phyloP scores from a whole-genome alignment of 2,329 filamentous ascomycete genomes.

The Xylariales sp. region DNA sequence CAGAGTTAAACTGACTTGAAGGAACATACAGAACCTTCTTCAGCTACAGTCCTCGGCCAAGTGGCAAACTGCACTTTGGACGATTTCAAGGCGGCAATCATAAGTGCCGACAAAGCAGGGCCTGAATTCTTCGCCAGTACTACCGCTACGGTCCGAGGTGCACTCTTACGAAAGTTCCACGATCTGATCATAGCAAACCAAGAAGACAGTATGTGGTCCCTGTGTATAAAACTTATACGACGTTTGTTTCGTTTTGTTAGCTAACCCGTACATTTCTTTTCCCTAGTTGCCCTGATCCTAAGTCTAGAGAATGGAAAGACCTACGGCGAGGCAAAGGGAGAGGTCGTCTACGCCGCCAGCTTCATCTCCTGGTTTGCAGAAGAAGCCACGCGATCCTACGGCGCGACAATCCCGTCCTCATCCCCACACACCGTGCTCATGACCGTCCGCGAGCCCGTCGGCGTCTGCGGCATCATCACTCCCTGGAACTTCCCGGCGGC shows the following conservation, averaged over 20 bases:
- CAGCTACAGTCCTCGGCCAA: background rate
- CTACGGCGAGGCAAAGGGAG: slow-evolving; percentile 66
- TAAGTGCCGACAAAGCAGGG: background rate
- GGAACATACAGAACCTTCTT: background rate
- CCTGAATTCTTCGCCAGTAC: background rate
- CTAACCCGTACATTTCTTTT: background rate
- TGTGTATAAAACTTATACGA: background rate
- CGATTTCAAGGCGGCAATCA: background rate
- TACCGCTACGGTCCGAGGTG: background rate
- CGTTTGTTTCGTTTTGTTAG: too few relatives aligned
- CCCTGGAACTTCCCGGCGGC: slow-evolving; percentile 86
- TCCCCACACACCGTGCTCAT: slow-evolving; percentile 69
- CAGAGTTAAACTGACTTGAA: background rate
- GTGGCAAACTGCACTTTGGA: background rate
- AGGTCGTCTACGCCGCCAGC: slow-evolving; percentile 67
- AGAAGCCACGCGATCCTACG: slow-evolving; percentile 70
- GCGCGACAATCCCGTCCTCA: slow-evolving; percentile 68
- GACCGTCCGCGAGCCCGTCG: slow-evolving; percentile 78
- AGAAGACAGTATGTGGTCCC: background rate
- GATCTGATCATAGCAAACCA: background rate
- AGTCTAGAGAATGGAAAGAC: slow-evolving; percentile 76
- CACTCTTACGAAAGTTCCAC: background rate
- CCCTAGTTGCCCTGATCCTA: background rate
- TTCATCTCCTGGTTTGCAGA: slow-evolving; percentile 82
- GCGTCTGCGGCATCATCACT: slow-evolving; percentile 77